phyloP scores from a whole-genome alignment of 2,329 filamentous ascomycete species.

The Coniochaeta sp. region DNA sequence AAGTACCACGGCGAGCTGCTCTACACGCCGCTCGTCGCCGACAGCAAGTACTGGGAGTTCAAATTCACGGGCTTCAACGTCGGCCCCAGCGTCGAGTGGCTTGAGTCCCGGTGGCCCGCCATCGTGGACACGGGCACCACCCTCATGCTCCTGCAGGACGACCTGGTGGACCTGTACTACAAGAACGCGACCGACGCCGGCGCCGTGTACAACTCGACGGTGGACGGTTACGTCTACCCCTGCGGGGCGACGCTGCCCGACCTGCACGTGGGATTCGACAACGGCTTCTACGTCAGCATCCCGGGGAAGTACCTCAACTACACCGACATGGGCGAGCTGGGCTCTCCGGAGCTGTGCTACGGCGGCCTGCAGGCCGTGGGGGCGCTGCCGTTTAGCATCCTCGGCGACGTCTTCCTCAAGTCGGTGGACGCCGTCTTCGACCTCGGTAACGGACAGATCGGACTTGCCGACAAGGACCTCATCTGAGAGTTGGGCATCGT shows the following conservation, averaged over 20 bases:
- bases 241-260: slow-evolving; percentile 42
- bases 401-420: slow-evolving; percentile 77
- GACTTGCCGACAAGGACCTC: slow-evolving; percentile 35
- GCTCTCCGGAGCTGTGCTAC: slow-evolving; percentile 53
- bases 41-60: slow-evolving; percentile 39
- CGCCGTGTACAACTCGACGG: slow-evolving; percentile 38
- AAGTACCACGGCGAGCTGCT: slow-evolving; percentile 32
- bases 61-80: slow-evolving; percentile 27
- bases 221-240: slow-evolving; percentile 45
- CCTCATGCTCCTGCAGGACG: slow-evolving; percentile 52
- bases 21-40: slow-evolving; percentile 41
- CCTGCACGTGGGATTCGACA: slow-evolving; percentile 41
- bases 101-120: slow-evolving; percentile 37
- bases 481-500: too few species aligned
- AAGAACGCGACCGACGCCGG: slow-evolving; percentile 34
- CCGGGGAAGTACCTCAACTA: slow-evolving; percentile 39
- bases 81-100: slow-evolving; percentile 22
- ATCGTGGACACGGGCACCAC: slow-evolving; percentile 66
- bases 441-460: slow-evolving; percentile 34
- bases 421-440: slow-evolving; percentile 69
- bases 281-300: slow-evolving; percentile 36
- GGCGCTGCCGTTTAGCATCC: slow-evolving; percentile 49
- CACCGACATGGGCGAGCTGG: slow-evolving; percentile 40
- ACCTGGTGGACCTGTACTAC: slow-evolving; percentile 56
- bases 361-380: slow-evolving; percentile 64